phyloP scores from a whole-genome alignment of 106 monocot species.

The Allium cepa region DNA sequence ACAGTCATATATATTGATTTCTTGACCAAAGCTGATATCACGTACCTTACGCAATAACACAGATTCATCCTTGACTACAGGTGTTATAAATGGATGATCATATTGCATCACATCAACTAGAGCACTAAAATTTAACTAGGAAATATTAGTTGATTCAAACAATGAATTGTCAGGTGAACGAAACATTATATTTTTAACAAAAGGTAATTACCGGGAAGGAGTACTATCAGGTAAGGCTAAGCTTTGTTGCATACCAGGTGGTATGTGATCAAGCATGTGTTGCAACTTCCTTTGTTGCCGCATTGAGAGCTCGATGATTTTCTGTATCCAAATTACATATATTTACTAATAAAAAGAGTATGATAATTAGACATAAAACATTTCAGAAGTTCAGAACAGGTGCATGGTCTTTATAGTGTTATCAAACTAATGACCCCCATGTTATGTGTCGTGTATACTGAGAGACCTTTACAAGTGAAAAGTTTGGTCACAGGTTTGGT shows the following conservation, averaged over 20 bases:
- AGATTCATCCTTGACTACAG: slow-evolving; percentile 26
- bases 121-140: background rate
- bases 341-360: too few species aligned
- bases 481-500: too few species aligned
- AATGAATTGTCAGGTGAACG: too few species aligned
- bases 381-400: too few species aligned
- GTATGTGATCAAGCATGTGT: slow-evolving; percentile 69
- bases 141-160: background rate
- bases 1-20: too few species aligned
- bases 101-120: background rate
- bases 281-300: slow-evolving; percentile 69
- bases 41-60: slow-evolving; percentile 38
- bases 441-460: too few species aligned
- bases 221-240: slow-evolving; percentile 14
- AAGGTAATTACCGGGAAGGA: slow-evolving; percentile 23
- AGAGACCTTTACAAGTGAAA: too few species aligned
- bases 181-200: background rate
- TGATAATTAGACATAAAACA: too few species aligned
- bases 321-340: slow-evolving; percentile 26
- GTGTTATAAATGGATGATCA: slow-evolving; percentile 6
- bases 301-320: slow-evolving; percentile 49
- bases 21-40: background rate
- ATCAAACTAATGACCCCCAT: too few species aligned
- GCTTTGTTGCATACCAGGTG: slow-evolving; percentile 34
- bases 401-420: too few species aligned